Evolutionary conservation across 192 early-diverging fungal genomes (phyloP).

Genomic region (Entomortierella lignicola): DNA sequence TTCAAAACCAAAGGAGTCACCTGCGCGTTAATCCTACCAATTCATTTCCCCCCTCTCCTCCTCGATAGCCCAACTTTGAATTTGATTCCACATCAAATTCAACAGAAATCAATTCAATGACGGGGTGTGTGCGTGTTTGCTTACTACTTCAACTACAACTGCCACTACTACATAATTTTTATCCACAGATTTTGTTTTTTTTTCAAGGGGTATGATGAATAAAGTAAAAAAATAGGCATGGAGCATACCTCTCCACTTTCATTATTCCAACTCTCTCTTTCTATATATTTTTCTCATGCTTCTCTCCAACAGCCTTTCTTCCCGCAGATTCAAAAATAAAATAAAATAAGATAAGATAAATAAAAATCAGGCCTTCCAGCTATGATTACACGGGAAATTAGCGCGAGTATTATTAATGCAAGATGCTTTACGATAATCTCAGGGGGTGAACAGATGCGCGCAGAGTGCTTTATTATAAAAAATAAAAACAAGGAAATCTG

Average conservation of each 20-base stretch:
- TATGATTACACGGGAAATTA: neutral
- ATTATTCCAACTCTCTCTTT: too few species aligned
- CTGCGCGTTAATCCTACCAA: too few species aligned
- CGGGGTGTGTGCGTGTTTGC: neutral
- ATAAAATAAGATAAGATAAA: too few species aligned
- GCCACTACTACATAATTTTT: too few species aligned
- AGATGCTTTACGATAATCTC: conserved; percentile 10
- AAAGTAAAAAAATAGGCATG: neutral
- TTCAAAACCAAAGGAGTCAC: neutral
- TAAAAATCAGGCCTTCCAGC: too few species aligned
- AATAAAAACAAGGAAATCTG: too few species aligned
- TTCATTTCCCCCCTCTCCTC: too few species aligned
- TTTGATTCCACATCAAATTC: conserved; percentile 1
- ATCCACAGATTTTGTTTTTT: neutral
- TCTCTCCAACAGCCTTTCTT: neutral
- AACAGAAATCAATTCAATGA: conserved; percentile 5
- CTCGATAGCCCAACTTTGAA: neutral
- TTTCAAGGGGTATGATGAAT: neutral
- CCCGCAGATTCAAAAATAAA: neutral
- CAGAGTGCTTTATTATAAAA: too few species aligned
- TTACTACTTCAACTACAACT: too few species aligned
- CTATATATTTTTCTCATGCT: too few species aligned
- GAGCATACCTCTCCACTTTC: too few species aligned
- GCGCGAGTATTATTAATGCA: neutral
- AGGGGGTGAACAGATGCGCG: conserved; percentile 5